Evolutionary conservation across 2,329 filamentous ascomycete genomes (phyloP), one percentile per base, ranked within the genome.

Genomic region (Verticillium zaregamsianum): DNA sequence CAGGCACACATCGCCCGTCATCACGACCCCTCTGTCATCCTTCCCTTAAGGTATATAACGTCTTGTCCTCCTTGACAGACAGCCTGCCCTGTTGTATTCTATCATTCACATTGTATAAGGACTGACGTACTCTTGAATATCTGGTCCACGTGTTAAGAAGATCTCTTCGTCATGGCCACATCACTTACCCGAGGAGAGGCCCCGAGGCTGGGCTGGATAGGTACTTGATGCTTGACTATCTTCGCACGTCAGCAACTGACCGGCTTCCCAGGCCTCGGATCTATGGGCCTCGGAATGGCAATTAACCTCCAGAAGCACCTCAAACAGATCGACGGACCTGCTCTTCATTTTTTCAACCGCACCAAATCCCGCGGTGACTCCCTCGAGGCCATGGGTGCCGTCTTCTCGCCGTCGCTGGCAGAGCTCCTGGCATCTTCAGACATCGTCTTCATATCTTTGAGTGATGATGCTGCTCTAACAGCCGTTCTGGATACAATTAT

Each of bases 281-380:
- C 79, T 1, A 84, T 84, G 81, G 82, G 82, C 1, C 69, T 76
- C 0, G 71, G 69, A 2, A 84, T 84, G 82, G 78, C 81, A 1
- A 71, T 68, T 7, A 83, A 84, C 61, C 71, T 84, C 0, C 81
- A 83, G 49, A 77, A 71, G 31, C 69, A 82, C 58, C 63, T 82
- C 0, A 61, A 56, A 1, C 60, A 64, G 5, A 64, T 60, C 7
- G 57, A 59, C 1, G 58, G 66, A 0, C 65, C 73, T 0, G 61
- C 66, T 5, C 67, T 84, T 2, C 67, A 63, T 2, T 83, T 79
- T 63, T 76, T 72, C 62, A 83, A 83, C 61, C 77, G 80, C 9
- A 82, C 79, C 0, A 69, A 80, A n/a, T 77, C 79, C 2, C 77
- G 79, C 1, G 79, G 81, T 0, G 70, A 70, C 5, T 49, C 66